phyloP scores from a whole-genome alignment of 2,329 filamentous ascomycete genomes.

The Claviceps humidiphila region DNA sequence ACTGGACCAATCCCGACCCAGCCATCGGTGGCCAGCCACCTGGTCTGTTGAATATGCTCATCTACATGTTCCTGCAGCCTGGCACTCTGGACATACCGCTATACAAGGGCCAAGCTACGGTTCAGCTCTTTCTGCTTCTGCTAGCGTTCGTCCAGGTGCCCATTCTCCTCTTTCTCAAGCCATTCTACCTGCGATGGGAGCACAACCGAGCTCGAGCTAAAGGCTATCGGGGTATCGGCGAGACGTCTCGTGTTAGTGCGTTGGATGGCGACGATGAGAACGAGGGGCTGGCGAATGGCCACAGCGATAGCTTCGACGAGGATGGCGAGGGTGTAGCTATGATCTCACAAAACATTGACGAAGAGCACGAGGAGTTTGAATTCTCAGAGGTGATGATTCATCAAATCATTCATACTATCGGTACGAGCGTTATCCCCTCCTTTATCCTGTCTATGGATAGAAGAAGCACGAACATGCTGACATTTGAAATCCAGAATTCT shows the following conservation, averaged over 20 bases:
- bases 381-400: slow-evolving; percentile 98
- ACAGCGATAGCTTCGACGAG: slow-evolving; percentile 45
- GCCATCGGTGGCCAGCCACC: slow-evolving; percentile 49
- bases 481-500: slow-evolving; percentile 57
- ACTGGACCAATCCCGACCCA: slow-evolving; percentile 51
- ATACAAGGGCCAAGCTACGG: slow-evolving; percentile 60
- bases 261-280: slow-evolving; percentile 78
- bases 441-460: not conserved
- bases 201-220: slow-evolving; percentile 77
- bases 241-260: slow-evolving; percentile 76
- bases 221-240: slow-evolving; percentile 88
- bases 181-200: slow-evolving; percentile 86
- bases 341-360: slow-evolving; percentile 74
- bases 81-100: slow-evolving; percentile 60
- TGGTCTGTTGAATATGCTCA: slow-evolving; percentile 93
- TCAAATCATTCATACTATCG: slow-evolving; percentile 96
- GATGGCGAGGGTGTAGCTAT: slow-evolving; percentile 76
- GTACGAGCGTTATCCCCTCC: slow-evolving; percentile 30
- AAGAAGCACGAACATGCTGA: slow-evolving; percentile 15
- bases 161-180: slow-evolving; percentile 85
- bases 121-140: slow-evolving; percentile 70
- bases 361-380: slow-evolving; percentile 92
- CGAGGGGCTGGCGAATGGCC: slow-evolving; percentile 35
- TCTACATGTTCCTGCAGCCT: slow-evolving; percentile 96
- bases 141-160: slow-evolving; percentile 80